phyloP scores from a whole-genome alignment of 148 eudicot species.

The Rhododendron ovatum region DNA sequence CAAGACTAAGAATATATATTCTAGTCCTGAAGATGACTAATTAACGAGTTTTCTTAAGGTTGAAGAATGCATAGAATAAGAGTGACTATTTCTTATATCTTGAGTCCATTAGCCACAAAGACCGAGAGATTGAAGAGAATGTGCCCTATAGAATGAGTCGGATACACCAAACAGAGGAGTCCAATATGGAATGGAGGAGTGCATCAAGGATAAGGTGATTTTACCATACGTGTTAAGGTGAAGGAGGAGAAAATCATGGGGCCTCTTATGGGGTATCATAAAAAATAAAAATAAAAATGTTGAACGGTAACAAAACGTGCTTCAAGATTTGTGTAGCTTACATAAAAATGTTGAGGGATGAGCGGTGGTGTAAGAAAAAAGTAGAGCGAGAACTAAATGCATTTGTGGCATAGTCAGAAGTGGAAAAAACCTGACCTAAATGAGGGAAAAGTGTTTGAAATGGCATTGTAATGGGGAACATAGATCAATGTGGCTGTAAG shows the following conservation, averaged over 20 bases:
- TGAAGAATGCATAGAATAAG: neutral
- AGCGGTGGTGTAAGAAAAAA: neutral
- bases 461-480: neutral
- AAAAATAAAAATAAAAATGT: neutral
- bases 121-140: neutral
- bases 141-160: neutral
- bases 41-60: neutral
- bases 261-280: neutral
- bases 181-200: neutral
- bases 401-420: neutral
- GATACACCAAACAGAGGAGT: neutral
- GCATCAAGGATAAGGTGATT: neutral
- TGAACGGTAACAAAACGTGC: neutral
- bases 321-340: neutral
- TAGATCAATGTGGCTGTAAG: neutral
- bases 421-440: neutral
- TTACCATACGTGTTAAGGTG: neutral
- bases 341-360: neutral
- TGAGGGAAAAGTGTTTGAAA: neutral
- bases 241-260: neutral
- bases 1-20: neutral
- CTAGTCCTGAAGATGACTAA: neutral
- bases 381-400: neutral
- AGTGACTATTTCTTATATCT: neutral
- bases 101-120: neutral